These are phyloP conservation scores for Saccharomyces hybrid DNA, from an alignment of 1,139 yeast genomes.

Conservation along the genomic window DNA sequence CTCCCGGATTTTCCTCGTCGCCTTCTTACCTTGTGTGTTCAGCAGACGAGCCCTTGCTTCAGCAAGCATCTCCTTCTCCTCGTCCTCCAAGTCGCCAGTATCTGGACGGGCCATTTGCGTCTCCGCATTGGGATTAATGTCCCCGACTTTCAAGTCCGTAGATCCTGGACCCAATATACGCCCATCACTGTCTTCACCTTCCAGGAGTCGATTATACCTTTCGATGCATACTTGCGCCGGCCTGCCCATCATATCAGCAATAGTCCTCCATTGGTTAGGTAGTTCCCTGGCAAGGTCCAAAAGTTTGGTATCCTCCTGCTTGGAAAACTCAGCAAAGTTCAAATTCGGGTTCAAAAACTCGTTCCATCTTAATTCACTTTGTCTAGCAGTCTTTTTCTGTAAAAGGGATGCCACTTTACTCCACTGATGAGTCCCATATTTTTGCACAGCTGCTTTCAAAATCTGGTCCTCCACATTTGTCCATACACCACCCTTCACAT, in stretches of 20 bases:
- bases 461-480: constrained; percentile 86
- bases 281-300: constrained; percentile 58
- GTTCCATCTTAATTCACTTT: constrained; percentile 88
- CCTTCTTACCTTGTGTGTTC: constrained; percentile 92
- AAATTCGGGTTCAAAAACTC: constrained; percentile 80
- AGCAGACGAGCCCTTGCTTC: constrained; percentile 91
- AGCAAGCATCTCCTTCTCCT: constrained; percentile 83
- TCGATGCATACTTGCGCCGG: constrained; percentile 89
- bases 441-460: constrained; percentile 81
- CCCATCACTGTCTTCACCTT: constrained; percentile 45
- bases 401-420: constrained; percentile 81
- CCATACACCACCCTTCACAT: constrained; percentile 88
- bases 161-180: constrained; percentile 44
- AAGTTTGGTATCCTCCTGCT: constrained; percentile 69
- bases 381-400: constrained; percentile 81
- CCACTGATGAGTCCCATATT: constrained; percentile 95
- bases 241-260: constrained; percentile 71
- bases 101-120: constrained; percentile 81
- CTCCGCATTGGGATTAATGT: constrained; percentile 65
- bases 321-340: constrained; percentile 58
- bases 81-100: constrained; percentile 72
- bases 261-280: constrained; percentile 94
- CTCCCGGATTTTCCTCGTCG: constrained; percentile 84
- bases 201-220: constrained; percentile 70
- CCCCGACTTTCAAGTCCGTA: constrained; percentile 39